Base-by-base conservation (phyloP, 2,329 filamentous ascomycete species). In the Botryotinia calthae region DNA sequence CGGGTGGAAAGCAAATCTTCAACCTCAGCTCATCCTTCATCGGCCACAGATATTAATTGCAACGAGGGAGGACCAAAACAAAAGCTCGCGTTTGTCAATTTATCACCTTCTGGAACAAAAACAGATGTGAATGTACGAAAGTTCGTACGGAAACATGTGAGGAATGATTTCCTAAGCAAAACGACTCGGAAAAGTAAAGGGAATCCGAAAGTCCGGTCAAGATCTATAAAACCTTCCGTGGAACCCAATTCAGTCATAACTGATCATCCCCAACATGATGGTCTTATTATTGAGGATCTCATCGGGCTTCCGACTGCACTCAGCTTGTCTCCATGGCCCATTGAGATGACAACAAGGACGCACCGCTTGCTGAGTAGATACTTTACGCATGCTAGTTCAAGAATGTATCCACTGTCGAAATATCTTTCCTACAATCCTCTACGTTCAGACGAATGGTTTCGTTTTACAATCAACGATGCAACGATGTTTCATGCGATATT, bases 401-500 rank as follows among this genome's bases (percentile, higher is more conserved):
- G 73, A 44, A 70, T 77, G 51, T 76, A 73, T 48, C 73, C 76
- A 2, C 61, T 76, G 16, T 63, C 72, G 20, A 51, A 31, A 56
- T 71, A 61, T 54, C 65, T 77, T 1, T 72, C 71, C 34, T 72
- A 67, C 2, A 77, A 77, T 71, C 75, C 75, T 14, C 40, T 78
- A 18, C 48, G 69, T 22, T 75, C 72, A 42, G 51, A 73, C 22
- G 61, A 69, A 40, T 78, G 77, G 77, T 76, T 79, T 34, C 76
- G 67, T 14, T 76, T 72, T 48, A 77, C 77, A 0, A 72, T 76
- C 10, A 71, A 67, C 2, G 77, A 79, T 73, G 70, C 75, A 28
- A 75, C 74, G 4, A 76, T 78, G 73, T 63, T 79, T 18, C 74
- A 76, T 66, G 75, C 72, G 3, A 70, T 78, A 65, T 61, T 78